These are phyloP conservation scores for Xylariaceae sp. DNA, from an alignment of 2,329 filamentous ascomycete genomes.

Conservation along the genomic window DNA sequence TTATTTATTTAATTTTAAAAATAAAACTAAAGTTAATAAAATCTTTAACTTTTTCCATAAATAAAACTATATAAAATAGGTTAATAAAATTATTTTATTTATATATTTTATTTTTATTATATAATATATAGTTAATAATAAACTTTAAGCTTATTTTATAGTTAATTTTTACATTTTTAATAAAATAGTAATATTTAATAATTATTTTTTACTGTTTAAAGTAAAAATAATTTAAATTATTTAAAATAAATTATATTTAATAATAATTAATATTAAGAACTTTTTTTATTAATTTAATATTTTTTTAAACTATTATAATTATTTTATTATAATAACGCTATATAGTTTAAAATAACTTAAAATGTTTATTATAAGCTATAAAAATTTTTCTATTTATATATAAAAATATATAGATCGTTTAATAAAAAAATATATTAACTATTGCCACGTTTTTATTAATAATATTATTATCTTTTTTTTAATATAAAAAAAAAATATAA, in stretches of 20 bases:
- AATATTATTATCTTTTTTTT: neutral
- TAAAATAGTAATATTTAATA: neutral
- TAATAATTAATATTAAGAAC: neutral
- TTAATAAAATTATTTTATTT: neutral
- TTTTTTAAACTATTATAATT: neutral
- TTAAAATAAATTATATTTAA: neutral
- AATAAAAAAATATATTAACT: neutral
- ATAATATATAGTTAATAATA: neutral
- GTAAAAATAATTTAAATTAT: neutral
- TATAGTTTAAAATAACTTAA: neutral
- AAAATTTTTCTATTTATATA: neutral
- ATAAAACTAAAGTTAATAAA: neutral
- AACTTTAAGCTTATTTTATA: neutral
- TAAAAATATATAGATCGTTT: neutral
- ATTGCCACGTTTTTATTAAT: neutral
- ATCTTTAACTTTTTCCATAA: neutral
- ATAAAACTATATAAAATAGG: neutral
- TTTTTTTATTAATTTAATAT: neutral
- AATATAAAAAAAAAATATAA: neutral
- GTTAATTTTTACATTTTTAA: neutral
- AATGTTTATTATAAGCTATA: neutral
- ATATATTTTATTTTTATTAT: neutral
- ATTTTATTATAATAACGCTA: neutral
- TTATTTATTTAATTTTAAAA: neutral
- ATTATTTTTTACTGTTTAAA: neutral